Evolutionary conservation across 192 early-diverging fungal species (phyloP).

Genomic region (Backusella mclennaniae): DNA sequence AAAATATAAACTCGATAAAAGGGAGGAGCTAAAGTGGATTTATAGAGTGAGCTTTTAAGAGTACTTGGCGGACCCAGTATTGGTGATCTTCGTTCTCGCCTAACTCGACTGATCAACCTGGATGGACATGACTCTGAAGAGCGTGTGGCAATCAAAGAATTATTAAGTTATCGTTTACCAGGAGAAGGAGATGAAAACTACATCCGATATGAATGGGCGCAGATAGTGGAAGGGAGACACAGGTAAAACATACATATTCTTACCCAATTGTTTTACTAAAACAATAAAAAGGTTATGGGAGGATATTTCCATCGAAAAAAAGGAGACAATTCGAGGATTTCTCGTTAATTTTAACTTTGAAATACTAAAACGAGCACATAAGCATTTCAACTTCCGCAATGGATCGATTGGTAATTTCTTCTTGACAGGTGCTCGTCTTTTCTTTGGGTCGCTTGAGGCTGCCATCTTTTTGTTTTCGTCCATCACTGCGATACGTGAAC

Average conservation of each 20-base stretch:
- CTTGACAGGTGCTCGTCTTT: conserved; percentile 71
- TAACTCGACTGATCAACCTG: conserved; percentile 64
- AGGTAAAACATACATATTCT: conserved; percentile 29
- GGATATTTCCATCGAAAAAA: conserved; percentile 52
- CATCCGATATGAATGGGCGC: conserved; percentile 73
- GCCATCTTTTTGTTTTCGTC: conserved; percentile 74
- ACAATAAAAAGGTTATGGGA: conserved; percentile 41
- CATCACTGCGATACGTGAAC: conserved; percentile 63
- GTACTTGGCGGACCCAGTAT: conserved; percentile 76
- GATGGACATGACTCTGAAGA: conserved; percentile 51
- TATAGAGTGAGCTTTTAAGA: conserved; percentile 63
- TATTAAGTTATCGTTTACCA: conserved; percentile 69
- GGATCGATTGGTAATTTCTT: conserved; percentile 81
- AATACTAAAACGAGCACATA: conserved; percentile 60
- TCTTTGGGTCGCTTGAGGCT: conserved; percentile 66
- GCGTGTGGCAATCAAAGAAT: conserved; percentile 61
- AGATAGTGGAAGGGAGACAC: conserved; percentile 73
- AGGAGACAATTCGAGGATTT: conserved; percentile 73
- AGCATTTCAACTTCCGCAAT: conserved; percentile 69
- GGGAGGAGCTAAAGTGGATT: not conserved
- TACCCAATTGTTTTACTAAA: not conserved
- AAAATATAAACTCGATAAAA: not conserved
- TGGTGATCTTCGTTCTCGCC: conserved; percentile 67
- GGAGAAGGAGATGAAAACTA: conserved; percentile 44
- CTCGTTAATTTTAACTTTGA: conserved; percentile 66